A percentile compares a stretch with the other conserved stretches of the same genome.
Conservation (phyloP, 1,284 basidiomycete species). For the Amylostereum chailletii region DNA sequence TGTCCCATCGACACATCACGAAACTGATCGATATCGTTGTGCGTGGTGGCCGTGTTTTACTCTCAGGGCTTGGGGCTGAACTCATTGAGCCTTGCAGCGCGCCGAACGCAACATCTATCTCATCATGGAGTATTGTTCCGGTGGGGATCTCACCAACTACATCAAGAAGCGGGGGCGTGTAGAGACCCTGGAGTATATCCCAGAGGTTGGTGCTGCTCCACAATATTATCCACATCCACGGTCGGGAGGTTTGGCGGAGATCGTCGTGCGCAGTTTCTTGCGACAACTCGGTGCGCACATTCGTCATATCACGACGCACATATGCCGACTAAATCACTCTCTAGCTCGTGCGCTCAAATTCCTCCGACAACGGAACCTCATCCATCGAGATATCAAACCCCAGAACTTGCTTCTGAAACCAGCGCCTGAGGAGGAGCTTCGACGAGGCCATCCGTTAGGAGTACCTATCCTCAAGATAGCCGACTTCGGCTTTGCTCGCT, state of each 20-base stretch:
- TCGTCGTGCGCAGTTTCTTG: slow-evolving; percentile 88
- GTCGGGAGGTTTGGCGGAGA: slow-evolving; percentile 85
- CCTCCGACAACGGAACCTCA: slow-evolving; percentile 81
- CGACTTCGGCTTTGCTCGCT: slow-evolving; percentile 96
- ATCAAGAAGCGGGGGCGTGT: slow-evolving; percentile 91
- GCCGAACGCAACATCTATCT: slow-evolving; percentile 93
- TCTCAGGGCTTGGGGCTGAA: background rate
- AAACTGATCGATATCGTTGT: slow-evolving; percentile 89
- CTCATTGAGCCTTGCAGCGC: slow-evolving; percentile 42
- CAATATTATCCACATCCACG: slow-evolving; percentile 88
- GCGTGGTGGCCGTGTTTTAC: slow-evolving; percentile 18
- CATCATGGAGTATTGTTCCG: slow-evolving; percentile 96
- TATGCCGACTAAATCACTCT: background rate
- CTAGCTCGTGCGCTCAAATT: slow-evolving; percentile 86
- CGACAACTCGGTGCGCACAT: slow-evolving; percentile 72
- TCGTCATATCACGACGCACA: background rate
- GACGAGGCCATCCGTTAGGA: slow-evolving; percentile 82
- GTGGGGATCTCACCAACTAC: slow-evolving; percentile 92
- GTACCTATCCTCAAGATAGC: slow-evolving; percentile 95
- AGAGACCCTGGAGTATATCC: slow-evolving; percentile 74
- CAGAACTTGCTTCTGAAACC: slow-evolving; percentile 92
- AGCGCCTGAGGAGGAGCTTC: slow-evolving; percentile 69
- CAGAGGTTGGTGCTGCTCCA: slow-evolving; percentile 55
- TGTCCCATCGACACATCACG: slow-evolving; percentile 92
- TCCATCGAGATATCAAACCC: slow-evolving; percentile 97